These are phyloP conservation scores for Fusarium redolens DNA, from an alignment of 2,329 filamentous ascomycete genomes.

Conservation along the genomic window DNA sequence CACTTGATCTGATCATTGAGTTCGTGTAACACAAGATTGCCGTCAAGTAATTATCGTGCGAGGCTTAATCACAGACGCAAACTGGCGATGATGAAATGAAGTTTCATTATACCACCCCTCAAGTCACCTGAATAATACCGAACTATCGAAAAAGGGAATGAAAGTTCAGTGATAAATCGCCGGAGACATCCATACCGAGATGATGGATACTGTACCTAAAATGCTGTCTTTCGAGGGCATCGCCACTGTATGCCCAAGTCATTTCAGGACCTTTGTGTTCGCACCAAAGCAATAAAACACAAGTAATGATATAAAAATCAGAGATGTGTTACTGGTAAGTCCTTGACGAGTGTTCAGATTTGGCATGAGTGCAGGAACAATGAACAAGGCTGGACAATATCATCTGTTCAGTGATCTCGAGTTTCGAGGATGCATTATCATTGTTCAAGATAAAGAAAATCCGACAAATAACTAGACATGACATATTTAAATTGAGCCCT, in stretches of 20 bases:
- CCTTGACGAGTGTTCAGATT: not conserved
- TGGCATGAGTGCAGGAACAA: not conserved
- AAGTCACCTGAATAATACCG: no score
- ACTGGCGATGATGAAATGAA: not conserved
- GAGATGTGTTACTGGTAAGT: not conserved
- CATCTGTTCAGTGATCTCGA: not conserved
- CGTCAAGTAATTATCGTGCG: not conserved
- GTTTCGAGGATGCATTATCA: not conserved
- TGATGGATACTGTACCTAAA: no score
- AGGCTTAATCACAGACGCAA: not conserved
- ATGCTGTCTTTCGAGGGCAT: not conserved
- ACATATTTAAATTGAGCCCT: not conserved
- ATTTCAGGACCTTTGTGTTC: not conserved
- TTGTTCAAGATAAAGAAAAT: not conserved
- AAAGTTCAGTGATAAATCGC: not conserved
- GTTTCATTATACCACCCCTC: not conserved
- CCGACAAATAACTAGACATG: not conserved
- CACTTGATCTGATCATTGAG: rapidly evolving
- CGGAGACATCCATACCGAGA: no score
- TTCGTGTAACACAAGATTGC: not conserved
- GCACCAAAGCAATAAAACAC: not conserved
- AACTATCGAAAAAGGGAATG: not conserved
- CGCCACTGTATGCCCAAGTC: not conserved
- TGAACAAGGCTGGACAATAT: not conserved
- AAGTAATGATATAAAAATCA: not conserved